These are phyloP conservation scores for Trichoderma oligosporum DNA, from an alignment of 2,329 filamentous ascomycete species.

Conservation along the genomic window DNA sequence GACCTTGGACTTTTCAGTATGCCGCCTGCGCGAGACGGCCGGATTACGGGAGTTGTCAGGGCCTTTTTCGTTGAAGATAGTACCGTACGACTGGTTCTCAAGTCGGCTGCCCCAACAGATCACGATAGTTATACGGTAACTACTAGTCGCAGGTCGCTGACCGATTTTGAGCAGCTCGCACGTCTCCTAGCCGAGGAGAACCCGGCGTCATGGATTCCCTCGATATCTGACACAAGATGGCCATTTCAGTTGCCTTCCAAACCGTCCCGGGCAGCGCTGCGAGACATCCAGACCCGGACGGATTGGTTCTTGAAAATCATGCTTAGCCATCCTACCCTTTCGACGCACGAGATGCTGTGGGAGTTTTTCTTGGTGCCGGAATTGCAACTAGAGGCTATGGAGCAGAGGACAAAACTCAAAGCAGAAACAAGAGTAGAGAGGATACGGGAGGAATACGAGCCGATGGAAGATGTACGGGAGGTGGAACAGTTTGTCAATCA, in stretches of 20 bases:
- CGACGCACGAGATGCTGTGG: slow-evolving; percentile 96
- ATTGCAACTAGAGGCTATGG: slow-evolving; percentile 84
- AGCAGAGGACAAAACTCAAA: slow-evolving; percentile 81
- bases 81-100: slow-evolving; percentile 86
- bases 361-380: slow-evolving; percentile 98
- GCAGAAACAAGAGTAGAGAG: slow-evolving; percentile 77
- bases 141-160: slow-evolving; percentile 80
- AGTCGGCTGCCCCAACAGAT: slow-evolving; percentile 83
- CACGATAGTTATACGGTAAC: slow-evolving; percentile 87
- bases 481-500: slow-evolving; percentile 92
- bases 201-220: slow-evolving; percentile 91
- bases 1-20: slow-evolving; percentile 83
- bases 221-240: slow-evolving; percentile 70
- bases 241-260: slow-evolving; percentile 92
- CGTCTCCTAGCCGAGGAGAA: slow-evolving; percentile 82
- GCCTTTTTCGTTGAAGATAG: slow-evolving; percentile 98
- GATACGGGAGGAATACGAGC: slow-evolving; percentile 83
- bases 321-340: slow-evolving; percentile 83
- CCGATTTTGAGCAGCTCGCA: slow-evolving; percentile 87
- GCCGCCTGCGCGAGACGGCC: slow-evolving; percentile 65
- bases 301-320: slow-evolving; percentile 87
- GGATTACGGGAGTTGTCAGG: slow-evolving; percentile 87
- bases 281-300: slow-evolving; percentile 80
- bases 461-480: slow-evolving; percentile 76
- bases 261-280: slow-evolving; percentile 79